Base-by-base conservation (phyloP, 169 alveolate species). In the Plasmodium vinckei region DNA sequence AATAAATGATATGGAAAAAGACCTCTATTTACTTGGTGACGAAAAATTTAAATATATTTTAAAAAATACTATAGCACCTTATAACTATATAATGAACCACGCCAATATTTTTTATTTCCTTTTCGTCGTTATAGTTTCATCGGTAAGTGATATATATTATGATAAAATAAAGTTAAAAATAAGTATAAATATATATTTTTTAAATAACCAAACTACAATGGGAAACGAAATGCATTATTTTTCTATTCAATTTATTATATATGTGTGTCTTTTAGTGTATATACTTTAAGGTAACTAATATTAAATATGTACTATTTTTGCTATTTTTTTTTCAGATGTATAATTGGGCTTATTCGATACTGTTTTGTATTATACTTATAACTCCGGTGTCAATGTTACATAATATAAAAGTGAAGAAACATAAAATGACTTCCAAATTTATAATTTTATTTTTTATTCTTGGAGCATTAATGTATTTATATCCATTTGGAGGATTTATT, bases 311-410 rank as follows among this genome's bases (percentile, higher is more conserved):
- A 7, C 42, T 53, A 57, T 53, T 49, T 79, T 33, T 21, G 9
- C 51, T 6, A 0, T 56, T 39, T 69, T 39, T 68, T 21, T 68
- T 56, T 10, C 65, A 86, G 91, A 21, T 86, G 33, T 86, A 86
- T 65, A 86, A 86, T 27, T 86, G 91, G 91, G 69, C 91, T 5
- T 70, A 70, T 44, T n/a, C 91, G n/a, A 69, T 42, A 23, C 61
- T 86, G 17, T 86, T 86, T 59, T 23, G 65, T 46, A 25, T 86
- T 46, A 25, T 69, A 23, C 49, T 86, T 53, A 75, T 86, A 25
- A 42, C 39, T 0, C 91, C 91, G n/a, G 57, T 86, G 54, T 86
- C 87, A 25, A 13, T 67, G n/a, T 64, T 86, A 70, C 87, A 86
- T 46, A 70, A 86, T 39, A 49, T n/a, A 17, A 70, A 57, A 27